Evolutionary conservation across 208 protist species (phyloP).

Genomic region (Leishmania arabica): DNA sequence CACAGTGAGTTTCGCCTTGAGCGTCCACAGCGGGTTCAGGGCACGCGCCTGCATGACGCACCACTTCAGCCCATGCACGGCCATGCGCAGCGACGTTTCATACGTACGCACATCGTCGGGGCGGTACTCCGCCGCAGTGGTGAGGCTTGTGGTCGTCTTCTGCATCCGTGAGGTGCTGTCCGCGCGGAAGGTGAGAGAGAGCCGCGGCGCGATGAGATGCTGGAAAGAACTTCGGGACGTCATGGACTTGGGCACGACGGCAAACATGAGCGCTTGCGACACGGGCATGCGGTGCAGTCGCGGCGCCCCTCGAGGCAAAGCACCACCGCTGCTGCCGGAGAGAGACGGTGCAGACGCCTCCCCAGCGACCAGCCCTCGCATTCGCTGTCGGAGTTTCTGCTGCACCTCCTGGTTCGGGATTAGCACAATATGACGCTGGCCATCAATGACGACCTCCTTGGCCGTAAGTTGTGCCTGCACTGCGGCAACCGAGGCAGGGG

Average conservation of each 20-base stretch:
- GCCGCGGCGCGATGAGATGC: constrained; percentile 48
- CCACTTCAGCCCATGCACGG: constrained; percentile 51
- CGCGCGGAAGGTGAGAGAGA: constrained; percentile 42
- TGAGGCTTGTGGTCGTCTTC: constrained; percentile 34
- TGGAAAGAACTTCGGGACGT: constrained; percentile 58
- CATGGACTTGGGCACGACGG: constrained; percentile 47
- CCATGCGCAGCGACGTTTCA: constrained; percentile 35
- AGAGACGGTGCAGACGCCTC: neutral
- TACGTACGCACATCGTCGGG: constrained; percentile 45
- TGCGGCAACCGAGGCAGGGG: neutral
- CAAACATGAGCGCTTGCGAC: constrained; percentile 35
- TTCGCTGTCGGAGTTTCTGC: constrained; percentile 36
- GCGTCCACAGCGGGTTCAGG: constrained; percentile 63
- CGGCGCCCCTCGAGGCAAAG: neutral
- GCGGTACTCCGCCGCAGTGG: constrained; percentile 36
- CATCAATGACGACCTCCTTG: constrained; percentile 62
- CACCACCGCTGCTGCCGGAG: too few species aligned
- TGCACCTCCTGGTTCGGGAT: constrained; percentile 56
- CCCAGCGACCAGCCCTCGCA: constrained; percentile 16
- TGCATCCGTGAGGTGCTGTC: constrained; percentile 30
- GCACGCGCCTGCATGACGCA: constrained; percentile 36
- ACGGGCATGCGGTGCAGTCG: constrained; percentile 4
- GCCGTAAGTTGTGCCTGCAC: constrained; percentile 41
- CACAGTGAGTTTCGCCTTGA: constrained; percentile 51
- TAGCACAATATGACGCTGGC: constrained; percentile 55